These are phyloP conservation scores for Sphaerulina musiva DNA, from an alignment of 2,329 filamentous ascomycete genomes.

Conservation along the genomic window DNA sequence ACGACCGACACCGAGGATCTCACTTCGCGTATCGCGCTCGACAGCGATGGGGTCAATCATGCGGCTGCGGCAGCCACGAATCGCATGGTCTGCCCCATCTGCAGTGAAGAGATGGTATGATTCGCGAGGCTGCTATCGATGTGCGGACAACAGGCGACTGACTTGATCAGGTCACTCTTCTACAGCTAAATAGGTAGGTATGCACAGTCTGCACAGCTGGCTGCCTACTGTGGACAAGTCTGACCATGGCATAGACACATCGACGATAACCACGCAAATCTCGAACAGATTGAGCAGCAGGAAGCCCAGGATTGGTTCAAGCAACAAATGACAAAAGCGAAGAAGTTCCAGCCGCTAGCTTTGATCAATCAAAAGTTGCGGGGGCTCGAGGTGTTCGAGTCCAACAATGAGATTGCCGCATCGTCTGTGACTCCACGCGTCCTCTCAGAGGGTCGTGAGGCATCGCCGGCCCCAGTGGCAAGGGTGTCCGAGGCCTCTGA, in stretches of 20 bases:
- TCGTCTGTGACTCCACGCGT: constrained; percentile 14
- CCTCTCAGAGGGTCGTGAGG: constrained; percentile 24
- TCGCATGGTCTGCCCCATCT: constrained; percentile 89
- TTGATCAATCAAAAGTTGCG: constrained; percentile 90
- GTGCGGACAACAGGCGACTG: constrained; percentile 18
- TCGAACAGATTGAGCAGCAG: constrained; percentile 81
- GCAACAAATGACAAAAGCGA: constrained; percentile 86
- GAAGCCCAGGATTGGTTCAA: constrained; percentile 97
- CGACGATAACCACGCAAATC: constrained; percentile 83
- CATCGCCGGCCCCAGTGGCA: constrained; percentile 26
- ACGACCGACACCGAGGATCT: constrained; percentile 71
- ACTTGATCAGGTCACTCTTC: constrained; percentile 64
- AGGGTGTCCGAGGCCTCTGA: constrained; percentile 47
- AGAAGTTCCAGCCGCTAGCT: constrained; percentile 84
- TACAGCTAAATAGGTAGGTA: constrained; percentile 75
- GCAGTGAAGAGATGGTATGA: constrained; percentile 88
- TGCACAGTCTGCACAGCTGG: constrained; percentile 2
- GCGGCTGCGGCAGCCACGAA: constrained; percentile 54
- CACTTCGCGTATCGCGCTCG: constrained; percentile 69
- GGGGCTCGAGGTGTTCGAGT: constrained; percentile 87
- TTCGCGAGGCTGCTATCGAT: not conserved
- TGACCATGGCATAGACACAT: constrained; percentile 53
- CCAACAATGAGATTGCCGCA: constrained; percentile 60
- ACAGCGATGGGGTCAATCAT: constrained; percentile 50
- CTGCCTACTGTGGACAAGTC: not conserved